Base-by-base conservation (phyloP, 1,284 basidiomycete genomes). In the Heterobasidion occidentale region DNA sequence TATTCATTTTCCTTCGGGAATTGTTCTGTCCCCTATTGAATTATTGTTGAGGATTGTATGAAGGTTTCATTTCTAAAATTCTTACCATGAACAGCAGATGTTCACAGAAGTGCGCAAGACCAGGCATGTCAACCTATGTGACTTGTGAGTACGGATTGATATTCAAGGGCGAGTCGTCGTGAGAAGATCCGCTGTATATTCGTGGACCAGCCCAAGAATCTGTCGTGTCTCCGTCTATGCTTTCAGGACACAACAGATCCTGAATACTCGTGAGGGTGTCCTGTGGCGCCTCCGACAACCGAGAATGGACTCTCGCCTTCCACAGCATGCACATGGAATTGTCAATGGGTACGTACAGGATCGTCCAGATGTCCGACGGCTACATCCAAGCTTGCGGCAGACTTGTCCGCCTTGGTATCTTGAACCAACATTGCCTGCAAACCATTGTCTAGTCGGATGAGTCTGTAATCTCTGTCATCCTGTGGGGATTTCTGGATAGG, bases 1-100 rank as follows among this genome's bases (percentile, higher is more conserved):
- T 98, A 98, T 61, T 94, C 95, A 67, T 96, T 97, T 70, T 98
- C 95, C 56, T 81, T 78, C 1, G 95, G 94, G 71, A 86, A 97
- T 71, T 88, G 79, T 62, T 84, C 81, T 6, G 85, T 88, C 17
- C 90, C 90, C 90, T 92, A 61, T 45, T 63, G 60, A 51, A 56
- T 60, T 58, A 51, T 63, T 59, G 64, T n/a, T 17, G 7, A 51
- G 33, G 19, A 51, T 12, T 19, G 50, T 35, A 38, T 58, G 53
- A 47, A 36, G 12, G 27, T 7, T 34, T 52, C 17, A 12, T 54
- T 27, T 36, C 50, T 47, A 46, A 44, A 9, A n/a, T 1, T 63
- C 78, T 66, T 62, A 92, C 92, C 90, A 99, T 91, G 73, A 99
- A 99, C 62, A 98, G 76, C 55, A 99, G 71, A 71, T 99, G 96